Evolutionary conservation across 805 yeast species (phyloP), one percentile per base, ranked within the genome.

Genomic region (Zygoascus flipseniorum): DNA sequence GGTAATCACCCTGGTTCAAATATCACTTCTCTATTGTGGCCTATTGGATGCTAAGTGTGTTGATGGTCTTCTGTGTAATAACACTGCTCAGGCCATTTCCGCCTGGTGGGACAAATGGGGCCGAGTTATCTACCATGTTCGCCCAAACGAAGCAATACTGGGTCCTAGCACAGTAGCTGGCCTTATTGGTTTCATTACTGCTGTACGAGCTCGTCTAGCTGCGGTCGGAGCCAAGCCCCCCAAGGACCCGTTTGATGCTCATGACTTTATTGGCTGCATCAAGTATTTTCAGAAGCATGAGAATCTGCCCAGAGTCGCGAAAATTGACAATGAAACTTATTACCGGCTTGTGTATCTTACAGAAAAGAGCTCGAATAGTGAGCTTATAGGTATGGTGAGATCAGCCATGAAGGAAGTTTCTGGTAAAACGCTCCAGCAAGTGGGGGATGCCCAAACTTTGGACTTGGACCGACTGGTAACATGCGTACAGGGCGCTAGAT

Each of bases 41-140:
- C 68, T 89, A 43, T 73, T 89, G 13, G 84, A 82, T 50, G 82
- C 87, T 0, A 70, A 70, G 32, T 81, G 77, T 58, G 86, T 87
- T 53, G 97, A 93, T 69, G 98, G 99, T 0, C 70, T 92, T 14
- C 70, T 89, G 2, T 92, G 98, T 66, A 79, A 81, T 54, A 75
- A 77, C 53, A 92, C 99, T 0, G 84, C 83, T 56, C 74, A 69
- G 20, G 95, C 95, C 0, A 76, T 89, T 23, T 62, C 67, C 1
- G 73, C 75, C 46, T 92, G 98, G 97, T 92, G 98, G 97, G 74
- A 73, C 39, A 65, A 79, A 37, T 77, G 85, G 57, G 96, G 96
- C 0, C 57, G 55, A 44, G 58, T 54, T 23, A 59, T 62, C 60
- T 70, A 62, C 56, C 59, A 67, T 3, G 58, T 60, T 10, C 62